Evolutionary conservation across 148 eudicot species (phyloP).

Genomic region (Bassia scoparia): DNA sequence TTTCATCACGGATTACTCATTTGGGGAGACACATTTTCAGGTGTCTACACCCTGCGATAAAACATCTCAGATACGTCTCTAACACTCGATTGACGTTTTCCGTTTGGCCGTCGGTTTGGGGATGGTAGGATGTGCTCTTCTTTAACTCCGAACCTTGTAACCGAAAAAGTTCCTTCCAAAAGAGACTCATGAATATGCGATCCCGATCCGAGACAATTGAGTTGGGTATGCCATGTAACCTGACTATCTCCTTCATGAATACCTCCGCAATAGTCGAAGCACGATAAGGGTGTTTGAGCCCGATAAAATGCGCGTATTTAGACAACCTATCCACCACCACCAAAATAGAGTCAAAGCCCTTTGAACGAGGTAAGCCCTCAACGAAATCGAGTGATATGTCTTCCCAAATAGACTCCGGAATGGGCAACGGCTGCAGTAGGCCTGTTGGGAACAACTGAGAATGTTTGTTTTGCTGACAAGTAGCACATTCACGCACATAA

Average conservation of each 20-base stretch:
- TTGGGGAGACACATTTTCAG: neutral
- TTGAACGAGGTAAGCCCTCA: no score
- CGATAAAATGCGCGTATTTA: no score
- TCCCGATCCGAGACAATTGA: neutral
- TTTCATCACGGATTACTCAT: neutral
- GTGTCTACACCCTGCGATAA: neutral
- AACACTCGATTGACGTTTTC: neutral
- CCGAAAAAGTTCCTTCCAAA: neutral
- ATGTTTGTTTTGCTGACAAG: no score
- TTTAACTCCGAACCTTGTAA: neutral
- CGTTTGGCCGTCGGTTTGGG: neutral
- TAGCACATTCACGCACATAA: no score
- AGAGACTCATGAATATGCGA: neutral
- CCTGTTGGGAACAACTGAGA: no score
- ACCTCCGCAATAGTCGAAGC: no score
- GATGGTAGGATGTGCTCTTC: neutral
- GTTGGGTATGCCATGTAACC: neutral
- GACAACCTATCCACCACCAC: no score
- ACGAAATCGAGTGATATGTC: no score
- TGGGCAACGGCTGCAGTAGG: no score
- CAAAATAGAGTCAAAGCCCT: no score
- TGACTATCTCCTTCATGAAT: neutral
- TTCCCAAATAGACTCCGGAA: no score
- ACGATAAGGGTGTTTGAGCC: no score
- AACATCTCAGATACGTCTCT: neutral